phyloP scores from a whole-genome alignment of 176 grass and related monocot genomes.

The Metroxylon sagu region DNA sequence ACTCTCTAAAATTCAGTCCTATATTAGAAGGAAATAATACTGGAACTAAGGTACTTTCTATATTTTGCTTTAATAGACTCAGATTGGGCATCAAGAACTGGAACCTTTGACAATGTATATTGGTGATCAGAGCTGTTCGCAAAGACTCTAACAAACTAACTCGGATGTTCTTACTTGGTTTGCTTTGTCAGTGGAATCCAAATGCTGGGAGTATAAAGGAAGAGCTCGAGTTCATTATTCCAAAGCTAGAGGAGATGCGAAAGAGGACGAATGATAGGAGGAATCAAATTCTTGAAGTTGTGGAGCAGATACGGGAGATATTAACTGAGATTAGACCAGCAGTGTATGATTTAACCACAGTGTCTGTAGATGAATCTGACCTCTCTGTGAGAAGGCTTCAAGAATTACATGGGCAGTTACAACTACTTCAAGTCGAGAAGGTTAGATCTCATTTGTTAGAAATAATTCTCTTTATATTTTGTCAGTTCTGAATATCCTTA shows the following conservation, averaged over 20 bases:
- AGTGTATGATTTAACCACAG: background rate
- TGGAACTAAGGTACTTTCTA: too few relatives aligned
- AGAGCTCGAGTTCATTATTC: background rate
- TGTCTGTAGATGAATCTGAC: background rate
- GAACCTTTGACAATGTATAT: too few relatives aligned
- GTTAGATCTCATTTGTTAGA: background rate
- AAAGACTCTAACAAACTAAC: background rate
- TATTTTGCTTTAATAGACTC: too few relatives aligned
- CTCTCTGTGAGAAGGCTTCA: background rate
- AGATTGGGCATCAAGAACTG: too few relatives aligned
- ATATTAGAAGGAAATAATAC: too few relatives aligned
- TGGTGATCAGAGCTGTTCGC: too few relatives aligned
- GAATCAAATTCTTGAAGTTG: background rate
- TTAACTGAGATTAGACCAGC: background rate
- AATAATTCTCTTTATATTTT: background rate
- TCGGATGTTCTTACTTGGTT: background rate
- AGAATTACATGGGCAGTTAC: background rate
- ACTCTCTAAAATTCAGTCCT: too few relatives aligned
- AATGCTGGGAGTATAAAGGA: background rate
- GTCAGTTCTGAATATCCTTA: background rate
- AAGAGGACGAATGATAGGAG: background rate
- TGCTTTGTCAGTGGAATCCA: background rate
- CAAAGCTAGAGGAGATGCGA: background rate
- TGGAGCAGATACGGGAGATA: background rate
- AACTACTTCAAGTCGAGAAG: background rate